A percentile compares a stretch with the other conserved stretches of the same genome.
These are phyloP conservation scores for Parachlorella kessleri DNA, from an alignment of 139 green algal species.

Conservation along the genomic window DNA sequence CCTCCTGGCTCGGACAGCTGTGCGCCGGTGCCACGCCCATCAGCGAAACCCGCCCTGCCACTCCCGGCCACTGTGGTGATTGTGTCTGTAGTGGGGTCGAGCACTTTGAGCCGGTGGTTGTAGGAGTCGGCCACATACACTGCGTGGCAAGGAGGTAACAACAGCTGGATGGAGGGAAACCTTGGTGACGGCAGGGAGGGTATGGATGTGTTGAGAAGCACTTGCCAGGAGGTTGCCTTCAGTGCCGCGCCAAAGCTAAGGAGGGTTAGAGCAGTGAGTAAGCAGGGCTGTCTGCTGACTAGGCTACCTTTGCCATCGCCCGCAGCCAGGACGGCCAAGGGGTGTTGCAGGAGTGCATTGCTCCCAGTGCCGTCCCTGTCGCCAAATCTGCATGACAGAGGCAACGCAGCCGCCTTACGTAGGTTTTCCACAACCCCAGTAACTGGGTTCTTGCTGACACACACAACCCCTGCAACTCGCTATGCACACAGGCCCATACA, in stretches of 20 bases:
- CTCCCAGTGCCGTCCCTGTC: constrained; percentile 66
- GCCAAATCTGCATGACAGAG: constrained; percentile 67
- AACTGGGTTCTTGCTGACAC: background rate
- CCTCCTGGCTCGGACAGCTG: constrained; percentile 76
- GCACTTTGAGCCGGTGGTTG: constrained; percentile 79
- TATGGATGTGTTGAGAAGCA: background rate
- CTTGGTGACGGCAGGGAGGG: background rate
- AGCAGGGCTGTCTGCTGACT: too few species aligned
- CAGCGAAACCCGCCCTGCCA: constrained; percentile 55
- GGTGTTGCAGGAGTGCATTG: constrained; percentile 69
- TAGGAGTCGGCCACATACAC: constrained; percentile 80
- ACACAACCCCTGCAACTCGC: background rate
- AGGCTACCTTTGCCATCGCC: constrained; percentile 28
- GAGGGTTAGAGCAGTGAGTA: too few species aligned
- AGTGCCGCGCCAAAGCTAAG: too few species aligned
- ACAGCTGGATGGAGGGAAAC: background rate
- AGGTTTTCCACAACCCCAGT: constrained; percentile 1
- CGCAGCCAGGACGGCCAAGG: constrained; percentile 47
- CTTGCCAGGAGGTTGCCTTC: background rate
- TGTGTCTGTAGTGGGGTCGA: constrained; percentile 52
- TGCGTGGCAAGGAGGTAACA: constrained; percentile 1
- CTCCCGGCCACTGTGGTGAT: constrained; percentile 65
- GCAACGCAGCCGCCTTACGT: background rate
- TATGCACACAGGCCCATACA: background rate
- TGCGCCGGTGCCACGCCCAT: constrained; percentile 50